Conservation (phyloP, 768 basidiomycete genomes). For the Boletus huronensis region DNA sequence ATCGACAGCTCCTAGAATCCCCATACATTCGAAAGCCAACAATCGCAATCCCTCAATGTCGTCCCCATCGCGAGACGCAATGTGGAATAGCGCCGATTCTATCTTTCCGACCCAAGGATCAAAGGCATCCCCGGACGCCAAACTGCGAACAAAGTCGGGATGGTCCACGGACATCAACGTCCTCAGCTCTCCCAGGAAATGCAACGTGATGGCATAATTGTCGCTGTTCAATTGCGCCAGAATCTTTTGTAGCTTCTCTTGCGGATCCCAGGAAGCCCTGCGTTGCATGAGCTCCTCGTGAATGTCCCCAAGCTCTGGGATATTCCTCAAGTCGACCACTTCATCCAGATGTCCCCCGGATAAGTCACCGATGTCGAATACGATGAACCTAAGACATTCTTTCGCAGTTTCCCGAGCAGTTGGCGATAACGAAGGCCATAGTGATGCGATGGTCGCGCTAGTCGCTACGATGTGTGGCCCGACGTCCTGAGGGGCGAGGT, state of each 20-base stretch:
- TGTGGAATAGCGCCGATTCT: conserved; percentile 60
- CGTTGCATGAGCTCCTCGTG: conserved; percentile 40
- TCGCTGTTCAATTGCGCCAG: conserved; percentile 74
- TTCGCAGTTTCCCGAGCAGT: conserved; percentile 51
- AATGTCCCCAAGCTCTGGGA: conserved; percentile 58
- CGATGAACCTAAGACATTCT: conserved; percentile 63
- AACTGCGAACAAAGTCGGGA: conserved; percentile 49
- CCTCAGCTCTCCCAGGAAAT: conserved; percentile 75
- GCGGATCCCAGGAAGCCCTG: conserved; percentile 50
- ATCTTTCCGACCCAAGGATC: conserved; percentile 70
- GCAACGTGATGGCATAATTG: conserved; percentile 71
- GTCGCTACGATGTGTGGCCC: conserved; percentile 85
- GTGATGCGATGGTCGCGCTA: conserved; percentile 75
- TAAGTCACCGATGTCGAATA: conserved; percentile 56
- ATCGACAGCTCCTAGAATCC: conserved; percentile 89
- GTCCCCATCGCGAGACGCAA: conserved; percentile 78
- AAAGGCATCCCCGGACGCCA: conserved; percentile 85
- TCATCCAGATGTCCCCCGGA: conserved; percentile 64
- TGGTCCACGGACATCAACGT: conserved; percentile 52
- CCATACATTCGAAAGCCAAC: conserved; percentile 86
- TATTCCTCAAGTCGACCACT: conserved; percentile 70
- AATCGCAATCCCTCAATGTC: conserved; percentile 61
- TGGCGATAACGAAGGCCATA: conserved; percentile 65
- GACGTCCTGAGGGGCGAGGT: conserved; percentile 63
- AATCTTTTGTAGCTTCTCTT: conserved; percentile 57